Conservation (phyloP, 2,329 filamentous ascomycete species). For the Trichoderma lentiforme region DNA sequence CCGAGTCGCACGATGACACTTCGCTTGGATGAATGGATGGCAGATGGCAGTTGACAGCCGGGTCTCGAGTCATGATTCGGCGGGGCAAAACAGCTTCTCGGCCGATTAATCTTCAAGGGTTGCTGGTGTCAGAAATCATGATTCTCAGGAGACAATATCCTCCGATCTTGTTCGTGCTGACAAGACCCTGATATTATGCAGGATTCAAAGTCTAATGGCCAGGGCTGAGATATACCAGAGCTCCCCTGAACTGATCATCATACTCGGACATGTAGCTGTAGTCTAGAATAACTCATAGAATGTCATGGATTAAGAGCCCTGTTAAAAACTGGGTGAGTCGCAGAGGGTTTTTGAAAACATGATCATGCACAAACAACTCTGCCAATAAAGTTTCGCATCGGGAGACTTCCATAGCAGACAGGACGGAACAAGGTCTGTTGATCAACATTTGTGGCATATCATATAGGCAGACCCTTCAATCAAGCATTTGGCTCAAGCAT, state of each 20-base stretch:
- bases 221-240: neutral
- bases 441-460: neutral
- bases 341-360: neutral
- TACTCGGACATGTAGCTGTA: neutral
- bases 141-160: neutral
- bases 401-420: neutral
- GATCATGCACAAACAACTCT: neutral
- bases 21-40: neutral
- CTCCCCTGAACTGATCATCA: neutral
- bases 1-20: neutral
- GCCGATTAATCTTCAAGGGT: neutral
- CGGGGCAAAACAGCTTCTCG: neutral
- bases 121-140: neutral
- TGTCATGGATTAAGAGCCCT: neutral
- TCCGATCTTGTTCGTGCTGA: neutral
- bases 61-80: constrained; percentile 1
- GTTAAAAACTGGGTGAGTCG: neutral
- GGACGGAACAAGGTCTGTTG: neutral
- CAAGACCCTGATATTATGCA: neutral
- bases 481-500: neutral
- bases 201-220: neutral
- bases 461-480: neutral
- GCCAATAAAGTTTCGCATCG: neutral
- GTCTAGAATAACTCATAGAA: neutral
- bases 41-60: neutral